Percentiles rank a stretch among this genome's conserved stretches.
Evolutionary conservation across 2,329 filamentous ascomycete genomes (phyloP).

Genomic region (Herpomyces periplanetae): DNA sequence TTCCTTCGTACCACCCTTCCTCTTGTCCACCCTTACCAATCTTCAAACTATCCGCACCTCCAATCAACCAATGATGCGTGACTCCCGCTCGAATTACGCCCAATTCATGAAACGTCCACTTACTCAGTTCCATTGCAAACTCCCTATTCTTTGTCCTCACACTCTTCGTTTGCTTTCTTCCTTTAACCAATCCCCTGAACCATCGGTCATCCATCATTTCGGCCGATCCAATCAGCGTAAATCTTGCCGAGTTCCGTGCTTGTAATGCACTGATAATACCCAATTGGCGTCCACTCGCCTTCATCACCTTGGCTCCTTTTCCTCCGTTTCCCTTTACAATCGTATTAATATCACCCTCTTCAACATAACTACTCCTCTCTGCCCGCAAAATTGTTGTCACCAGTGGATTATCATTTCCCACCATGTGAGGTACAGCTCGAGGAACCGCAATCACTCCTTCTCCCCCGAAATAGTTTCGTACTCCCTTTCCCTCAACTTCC

Average conservation of each 20-base stretch:
- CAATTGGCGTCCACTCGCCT: constrained; percentile 47
- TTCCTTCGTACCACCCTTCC: constrained; percentile 9
- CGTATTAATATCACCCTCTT: too few species aligned
- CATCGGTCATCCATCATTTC: constrained; percentile 63
- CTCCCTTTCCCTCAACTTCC: constrained; percentile 18
- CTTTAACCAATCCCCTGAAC: constrained; percentile 40
- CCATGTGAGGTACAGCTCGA: constrained; percentile 32
- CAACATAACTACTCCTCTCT: constrained; percentile 48
- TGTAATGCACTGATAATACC: constrained; percentile 52
- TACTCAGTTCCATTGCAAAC: constrained; percentile 47
- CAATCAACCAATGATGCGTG: constrained; percentile 28
- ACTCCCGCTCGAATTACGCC: constrained; percentile 54
- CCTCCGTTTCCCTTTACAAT: constrained; percentile 49
- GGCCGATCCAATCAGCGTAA: constrained; percentile 45
- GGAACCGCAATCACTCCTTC: constrained; percentile 39
- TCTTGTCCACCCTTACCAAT: constrained; percentile 13
- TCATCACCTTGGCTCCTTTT: constrained; percentile 31
- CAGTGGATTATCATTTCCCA: constrained; percentile 33
- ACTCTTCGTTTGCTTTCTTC: constrained; percentile 16
- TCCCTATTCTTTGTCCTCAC: constrained; percentile 47
- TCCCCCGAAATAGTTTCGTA: constrained; percentile 37
- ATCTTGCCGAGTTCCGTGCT: constrained; percentile 62
- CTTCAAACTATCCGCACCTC: constrained; percentile 12
- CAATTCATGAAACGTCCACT: constrained; percentile 83
- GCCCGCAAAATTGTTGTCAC: constrained; percentile 47